phyloP scores from a whole-genome alignment of 495 filamentous ascomycete genomes.

The Hypoxylon crocopeplum region DNA sequence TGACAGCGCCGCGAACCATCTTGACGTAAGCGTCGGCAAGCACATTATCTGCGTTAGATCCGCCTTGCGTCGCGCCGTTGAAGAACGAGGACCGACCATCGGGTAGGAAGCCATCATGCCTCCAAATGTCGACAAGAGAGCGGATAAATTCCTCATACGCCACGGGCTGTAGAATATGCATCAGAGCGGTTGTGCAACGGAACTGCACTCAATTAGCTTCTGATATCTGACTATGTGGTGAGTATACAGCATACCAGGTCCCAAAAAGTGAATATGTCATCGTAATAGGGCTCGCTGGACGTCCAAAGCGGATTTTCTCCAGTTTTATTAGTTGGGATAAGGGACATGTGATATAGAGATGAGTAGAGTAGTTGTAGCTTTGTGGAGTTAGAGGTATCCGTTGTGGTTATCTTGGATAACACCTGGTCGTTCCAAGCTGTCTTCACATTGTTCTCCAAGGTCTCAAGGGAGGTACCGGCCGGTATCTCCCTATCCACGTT shows the following conservation, averaged over 20 bases:
- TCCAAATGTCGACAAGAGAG: constrained; percentile 74
- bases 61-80: constrained; percentile 74
- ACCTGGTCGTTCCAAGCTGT: constrained; percentile 66
- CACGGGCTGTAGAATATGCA: constrained; percentile 69
- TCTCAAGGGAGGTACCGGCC: constrained; percentile 48
- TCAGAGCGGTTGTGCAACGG: constrained; percentile 66
- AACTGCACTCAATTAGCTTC: constrained; percentile 46
- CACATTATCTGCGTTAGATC: constrained; percentile 76
- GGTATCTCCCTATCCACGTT: constrained; percentile 68
- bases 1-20: constrained; percentile 64
- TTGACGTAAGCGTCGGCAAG: constrained; percentile 80
- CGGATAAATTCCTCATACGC: constrained; percentile 71
- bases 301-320: constrained; percentile 74
- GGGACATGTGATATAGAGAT: constrained; percentile 71
- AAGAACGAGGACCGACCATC: constrained; percentile 73
- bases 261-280: constrained; percentile 65
- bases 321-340: constrained; percentile 74
- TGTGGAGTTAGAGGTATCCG: constrained; percentile 57
- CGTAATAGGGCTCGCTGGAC: constrained; percentile 70
- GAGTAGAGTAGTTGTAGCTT: constrained; percentile 69
- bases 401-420: constrained; percentile 67
- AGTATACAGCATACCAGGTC: constrained; percentile 45
- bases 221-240: neutral
- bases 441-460: constrained; percentile 56
- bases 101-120: constrained; percentile 69